Conservation (phyloP, 1,284 basidiomycete genomes). For the Cutaneotrichosporon cutaneum region DNA sequence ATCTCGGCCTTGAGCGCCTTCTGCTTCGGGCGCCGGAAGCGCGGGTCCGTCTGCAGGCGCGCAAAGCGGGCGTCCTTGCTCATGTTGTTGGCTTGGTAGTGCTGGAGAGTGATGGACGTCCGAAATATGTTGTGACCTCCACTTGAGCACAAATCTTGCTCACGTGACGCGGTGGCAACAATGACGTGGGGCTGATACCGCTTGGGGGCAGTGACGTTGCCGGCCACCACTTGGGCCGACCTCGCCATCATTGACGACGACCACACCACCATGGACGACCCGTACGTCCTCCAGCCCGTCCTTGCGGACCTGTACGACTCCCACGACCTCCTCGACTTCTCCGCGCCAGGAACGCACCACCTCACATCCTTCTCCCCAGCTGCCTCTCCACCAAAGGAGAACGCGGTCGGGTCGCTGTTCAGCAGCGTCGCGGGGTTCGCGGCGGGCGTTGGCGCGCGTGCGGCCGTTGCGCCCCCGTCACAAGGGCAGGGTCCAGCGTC, state of each 20-base stretch:
- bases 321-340: constrained; percentile 47
- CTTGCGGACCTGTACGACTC: constrained; percentile 41
- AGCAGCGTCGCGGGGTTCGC: constrained; percentile 44
- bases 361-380: not conserved
- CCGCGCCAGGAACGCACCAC: constrained; percentile 18
- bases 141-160: constrained; percentile 7
- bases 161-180: constrained; percentile 12
- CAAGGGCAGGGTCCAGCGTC: not conserved
- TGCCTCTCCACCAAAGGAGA: constrained; percentile 5
- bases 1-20: constrained; percentile 79
- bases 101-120: not conserved
- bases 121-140: not conserved
- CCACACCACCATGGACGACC: constrained; percentile 14
- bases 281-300: constrained; percentile 45
- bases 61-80: constrained; percentile 73
- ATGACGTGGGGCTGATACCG: constrained; percentile 10
- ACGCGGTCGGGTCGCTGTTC: constrained; percentile 30
- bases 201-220: constrained; percentile 18
- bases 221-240: not conserved
- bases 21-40: constrained; percentile 81
- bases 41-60: constrained; percentile 83
- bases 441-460: constrained; percentile 37
- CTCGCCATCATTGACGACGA: not conserved
- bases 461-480: constrained; percentile 3
- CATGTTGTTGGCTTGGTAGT: constrained; percentile 10